Percentiles rank a stretch among this genome's conserved stretches.
These are phyloP conservation scores for Fusarium xylarioides DNA, from an alignment of 2,329 filamentous ascomycete species.

Conservation along the genomic window DNA sequence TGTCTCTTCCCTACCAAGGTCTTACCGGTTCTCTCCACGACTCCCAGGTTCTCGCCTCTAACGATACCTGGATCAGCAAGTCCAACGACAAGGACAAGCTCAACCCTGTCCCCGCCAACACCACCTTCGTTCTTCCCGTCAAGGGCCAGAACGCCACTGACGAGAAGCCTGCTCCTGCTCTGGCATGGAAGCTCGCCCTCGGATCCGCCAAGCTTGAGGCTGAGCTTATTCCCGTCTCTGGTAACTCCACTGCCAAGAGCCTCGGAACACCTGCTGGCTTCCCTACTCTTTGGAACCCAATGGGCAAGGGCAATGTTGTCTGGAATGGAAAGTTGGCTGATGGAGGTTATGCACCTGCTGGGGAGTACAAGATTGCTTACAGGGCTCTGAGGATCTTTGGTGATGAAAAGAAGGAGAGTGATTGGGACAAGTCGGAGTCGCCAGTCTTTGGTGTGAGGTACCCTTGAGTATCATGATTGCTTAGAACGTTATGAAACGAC, in stretches of 20 bases:
- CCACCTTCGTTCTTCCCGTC: conserved; percentile 53
- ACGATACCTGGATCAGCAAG: conserved; percentile 43
- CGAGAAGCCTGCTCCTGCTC: conserved; percentile 47
- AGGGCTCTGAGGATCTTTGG: conserved; percentile 62
- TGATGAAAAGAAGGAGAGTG: conserved; percentile 52
- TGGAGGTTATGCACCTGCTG: conserved; percentile 58
- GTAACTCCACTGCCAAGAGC: conserved; percentile 12
- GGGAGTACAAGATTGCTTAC: conserved; percentile 60
- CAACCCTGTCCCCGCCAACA: conserved; percentile 45
- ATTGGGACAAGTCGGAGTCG: conserved; percentile 59
- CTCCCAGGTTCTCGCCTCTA: conserved; percentile 32
- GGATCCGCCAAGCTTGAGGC: conserved; percentile 56
- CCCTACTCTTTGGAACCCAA: conserved; percentile 48
- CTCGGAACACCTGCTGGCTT: conserved; percentile 40
- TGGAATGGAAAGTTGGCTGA: conserved; percentile 60
- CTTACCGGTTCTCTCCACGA: conserved; percentile 49
- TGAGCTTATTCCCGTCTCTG: conserved; percentile 53
- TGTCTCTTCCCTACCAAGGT: conserved; percentile 55
- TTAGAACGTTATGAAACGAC: background rate
- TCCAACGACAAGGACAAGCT: conserved; percentile 46
- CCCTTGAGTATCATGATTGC: background rate
- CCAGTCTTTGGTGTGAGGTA: conserved; percentile 57
- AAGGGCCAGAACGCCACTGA: conserved; percentile 45
- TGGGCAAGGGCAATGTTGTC: conserved; percentile 29
- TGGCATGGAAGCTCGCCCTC: conserved; percentile 54